phyloP scores from a whole-genome alignment of 1,139 yeast genomes.

The Taiozyma onychis region DNA sequence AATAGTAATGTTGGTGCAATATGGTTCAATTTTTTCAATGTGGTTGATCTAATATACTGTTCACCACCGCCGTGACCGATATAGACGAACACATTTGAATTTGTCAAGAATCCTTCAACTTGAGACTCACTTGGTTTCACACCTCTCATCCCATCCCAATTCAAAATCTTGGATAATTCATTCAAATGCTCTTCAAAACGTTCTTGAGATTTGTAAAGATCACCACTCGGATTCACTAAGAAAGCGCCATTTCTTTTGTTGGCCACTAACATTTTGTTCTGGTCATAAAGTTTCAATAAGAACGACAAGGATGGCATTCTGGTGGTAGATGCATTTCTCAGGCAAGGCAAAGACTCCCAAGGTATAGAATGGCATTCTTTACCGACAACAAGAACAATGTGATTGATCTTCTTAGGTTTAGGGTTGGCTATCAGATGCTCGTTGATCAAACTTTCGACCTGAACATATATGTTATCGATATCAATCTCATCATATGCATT shows the following conservation, averaged over 20 bases:
- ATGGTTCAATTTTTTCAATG: conserved; percentile 36
- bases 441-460: conserved; percentile 41
- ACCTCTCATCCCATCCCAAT: conserved; percentile 56
- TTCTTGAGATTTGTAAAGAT: conserved; percentile 61
- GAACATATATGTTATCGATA: conserved; percentile 45
- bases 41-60: conserved; percentile 55
- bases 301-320: conserved; percentile 65
- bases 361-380: conserved; percentile 64
- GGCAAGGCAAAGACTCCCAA: conserved; percentile 75
- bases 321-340: conserved; percentile 53
- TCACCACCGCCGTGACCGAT: conserved; percentile 97
- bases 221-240: conserved; percentile 79
- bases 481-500: conserved; percentile 63
- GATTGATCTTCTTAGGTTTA: conserved; percentile 28
- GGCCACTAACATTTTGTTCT: conserved; percentile 15
- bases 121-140: conserved; percentile 50
- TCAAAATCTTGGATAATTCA: conserved; percentile 18
- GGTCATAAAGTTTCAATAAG: conserved; percentile 38
- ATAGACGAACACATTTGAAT: conserved; percentile 59
- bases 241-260: conserved; percentile 39
- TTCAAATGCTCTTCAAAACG: conserved; percentile 46
- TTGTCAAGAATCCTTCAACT: conserved; percentile 34
- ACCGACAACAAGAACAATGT: conserved; percentile 66
- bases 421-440: conserved; percentile 24
- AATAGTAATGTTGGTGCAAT: conserved; percentile 73